Evolutionary conservation across 2,329 filamentous ascomycete species (phyloP).

Genomic region (Cladorrhinum sp.): DNA sequence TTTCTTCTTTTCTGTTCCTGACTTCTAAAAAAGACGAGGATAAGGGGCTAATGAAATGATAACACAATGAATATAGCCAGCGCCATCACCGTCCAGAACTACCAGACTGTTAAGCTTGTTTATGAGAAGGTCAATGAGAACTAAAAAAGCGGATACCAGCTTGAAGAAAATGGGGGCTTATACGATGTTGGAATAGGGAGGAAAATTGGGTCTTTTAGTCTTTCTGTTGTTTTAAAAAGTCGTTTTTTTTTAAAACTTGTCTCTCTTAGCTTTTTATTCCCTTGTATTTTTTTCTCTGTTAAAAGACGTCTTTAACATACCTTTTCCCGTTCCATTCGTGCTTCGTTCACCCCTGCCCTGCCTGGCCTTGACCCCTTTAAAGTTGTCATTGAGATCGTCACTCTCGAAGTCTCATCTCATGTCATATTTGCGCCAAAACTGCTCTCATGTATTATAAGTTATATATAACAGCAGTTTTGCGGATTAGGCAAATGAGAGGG

Average conservation of each 20-base stretch:
- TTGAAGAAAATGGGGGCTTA: not conserved
- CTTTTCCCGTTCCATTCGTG: not conserved
- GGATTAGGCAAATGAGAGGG: not conserved
- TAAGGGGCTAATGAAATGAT: not conserved
- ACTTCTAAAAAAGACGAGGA: not conserved
- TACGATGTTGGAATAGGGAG: not conserved
- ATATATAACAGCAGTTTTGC: not conserved
- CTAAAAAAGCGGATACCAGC: not conserved
- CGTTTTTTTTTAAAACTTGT: not conserved
- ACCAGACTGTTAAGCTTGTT: conserved; percentile 34
- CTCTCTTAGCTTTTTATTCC: not conserved
- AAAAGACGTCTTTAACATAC: not conserved
- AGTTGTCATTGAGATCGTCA: not conserved
- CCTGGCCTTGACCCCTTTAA: not conserved
- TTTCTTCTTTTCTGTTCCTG: not conserved
- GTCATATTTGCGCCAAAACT: not conserved
- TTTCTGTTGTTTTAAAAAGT: conserved; percentile 5
- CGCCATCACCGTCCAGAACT: conserved; percentile 33
- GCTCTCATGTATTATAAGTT: not conserved
- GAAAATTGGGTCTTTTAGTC: not conserved
- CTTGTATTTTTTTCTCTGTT: not conserved
- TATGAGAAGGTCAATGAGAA: conserved; percentile 27
- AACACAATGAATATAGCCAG: conserved; percentile 14
- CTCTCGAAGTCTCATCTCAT: not conserved
- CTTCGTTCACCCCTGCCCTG: not conserved